Conservation (phyloP, 1,139 yeast species). For the Blastobotrys raffinosifermentans region DNA sequence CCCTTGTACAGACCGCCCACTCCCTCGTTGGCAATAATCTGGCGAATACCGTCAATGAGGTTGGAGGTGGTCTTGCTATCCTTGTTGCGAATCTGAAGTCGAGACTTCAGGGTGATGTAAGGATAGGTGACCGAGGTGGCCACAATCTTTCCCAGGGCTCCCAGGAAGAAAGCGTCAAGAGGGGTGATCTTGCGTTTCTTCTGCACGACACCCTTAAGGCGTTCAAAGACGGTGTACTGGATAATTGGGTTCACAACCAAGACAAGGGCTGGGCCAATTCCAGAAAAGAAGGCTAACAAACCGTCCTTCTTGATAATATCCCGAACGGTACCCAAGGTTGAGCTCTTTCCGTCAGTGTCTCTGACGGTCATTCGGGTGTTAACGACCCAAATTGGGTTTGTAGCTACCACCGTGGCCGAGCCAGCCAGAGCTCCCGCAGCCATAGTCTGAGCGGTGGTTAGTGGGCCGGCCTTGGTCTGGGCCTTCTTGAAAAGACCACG, state of each 20-base stretch:
- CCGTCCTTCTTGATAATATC: constrained; percentile 72
- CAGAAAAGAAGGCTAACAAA: constrained; percentile 51
- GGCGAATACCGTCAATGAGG: constrained; percentile 32
- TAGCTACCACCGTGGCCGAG: constrained; percentile 70
- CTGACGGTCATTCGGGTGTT: constrained; percentile 76
- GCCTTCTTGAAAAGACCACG: constrained; percentile 47
- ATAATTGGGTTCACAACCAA: constrained; percentile 84
- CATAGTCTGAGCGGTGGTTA: constrained; percentile 64
- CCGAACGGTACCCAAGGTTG: constrained; percentile 49
- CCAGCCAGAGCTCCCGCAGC: constrained; percentile 84
- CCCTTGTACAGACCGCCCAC: constrained; percentile 76
- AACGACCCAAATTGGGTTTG: constrained; percentile 97
- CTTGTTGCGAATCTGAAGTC: constrained; percentile 67
- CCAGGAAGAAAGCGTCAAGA: constrained; percentile 72
- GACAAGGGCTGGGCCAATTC: constrained; percentile 80
- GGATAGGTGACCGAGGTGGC: constrained; percentile 90
- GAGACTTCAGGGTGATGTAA: constrained; percentile 76
- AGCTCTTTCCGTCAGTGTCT: constrained; percentile 36
- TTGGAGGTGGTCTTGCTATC: constrained; percentile 23
- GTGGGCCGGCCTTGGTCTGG: constrained; percentile 19
- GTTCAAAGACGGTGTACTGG: constrained; percentile 89
- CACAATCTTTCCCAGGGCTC: constrained; percentile 82
- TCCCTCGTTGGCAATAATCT: constrained; percentile 65
- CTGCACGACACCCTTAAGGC: constrained; percentile 60
- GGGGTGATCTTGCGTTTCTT: constrained; percentile 48